phyloP scores from a whole-genome alignment of 2,329 filamentous ascomycete genomes.

The Colletotrichum salicis region DNA sequence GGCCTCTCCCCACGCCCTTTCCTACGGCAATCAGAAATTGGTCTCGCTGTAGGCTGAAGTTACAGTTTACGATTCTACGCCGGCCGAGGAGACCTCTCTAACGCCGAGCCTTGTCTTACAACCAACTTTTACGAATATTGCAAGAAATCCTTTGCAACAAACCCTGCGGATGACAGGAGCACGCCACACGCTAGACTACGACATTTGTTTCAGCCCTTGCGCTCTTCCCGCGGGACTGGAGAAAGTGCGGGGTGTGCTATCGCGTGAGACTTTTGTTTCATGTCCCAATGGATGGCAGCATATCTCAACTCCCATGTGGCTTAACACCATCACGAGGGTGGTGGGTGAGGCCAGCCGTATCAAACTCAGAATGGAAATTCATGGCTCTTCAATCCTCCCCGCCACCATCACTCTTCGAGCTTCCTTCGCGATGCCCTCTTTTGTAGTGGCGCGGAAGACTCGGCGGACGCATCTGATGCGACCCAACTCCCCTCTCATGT shows the following conservation, averaged over 20 bases:
- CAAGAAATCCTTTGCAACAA: neutral
- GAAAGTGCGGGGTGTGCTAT: conserved; percentile 10
- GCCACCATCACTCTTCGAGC: neutral
- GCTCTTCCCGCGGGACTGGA: conserved; percentile 31
- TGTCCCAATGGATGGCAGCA: neutral
- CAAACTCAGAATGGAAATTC: neutral
- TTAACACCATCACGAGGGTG: conserved; percentile 1
- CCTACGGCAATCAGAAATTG: conserved; percentile 60
- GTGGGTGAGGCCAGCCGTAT: neutral
- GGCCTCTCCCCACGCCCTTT: conserved; percentile 62
- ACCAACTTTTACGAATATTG: conserved; percentile 2
- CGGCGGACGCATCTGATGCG: neutral
- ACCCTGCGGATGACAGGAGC: neutral
- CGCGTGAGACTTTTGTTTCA: conserved; percentile 7
- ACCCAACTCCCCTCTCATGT: neutral
- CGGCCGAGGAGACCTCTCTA: neutral
- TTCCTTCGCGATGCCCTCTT: neutral
- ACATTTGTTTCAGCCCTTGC: conserved; percentile 24
- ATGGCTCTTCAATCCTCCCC: neutral
- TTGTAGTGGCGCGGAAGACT: neutral
- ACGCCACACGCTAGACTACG: neutral
- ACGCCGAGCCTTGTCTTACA: conserved; percentile 1
- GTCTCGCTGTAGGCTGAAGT: conserved; percentile 65
- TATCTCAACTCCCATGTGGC: neutral
- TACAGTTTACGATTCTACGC: neutral